Evolutionary conservation across 805 yeast species (phyloP).

Genomic region (Cyberlindnera amylophila): DNA sequence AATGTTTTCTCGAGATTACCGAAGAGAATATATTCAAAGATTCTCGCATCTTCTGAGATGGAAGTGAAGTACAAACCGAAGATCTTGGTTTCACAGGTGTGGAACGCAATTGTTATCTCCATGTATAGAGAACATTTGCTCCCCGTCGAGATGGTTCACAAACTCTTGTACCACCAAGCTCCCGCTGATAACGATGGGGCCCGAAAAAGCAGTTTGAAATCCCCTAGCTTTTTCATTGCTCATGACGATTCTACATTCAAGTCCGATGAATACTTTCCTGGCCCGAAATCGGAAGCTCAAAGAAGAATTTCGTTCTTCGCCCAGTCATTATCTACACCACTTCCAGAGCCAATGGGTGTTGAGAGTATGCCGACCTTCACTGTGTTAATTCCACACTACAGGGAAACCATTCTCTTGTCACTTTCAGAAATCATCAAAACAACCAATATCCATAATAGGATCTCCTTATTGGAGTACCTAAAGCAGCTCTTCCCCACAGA

Average conservation of each 20-base stretch:
- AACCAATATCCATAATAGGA: constrained; percentile 56
- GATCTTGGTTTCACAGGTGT: constrained; percentile 59
- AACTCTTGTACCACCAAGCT: constrained; percentile 48
- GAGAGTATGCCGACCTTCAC: constrained; percentile 78
- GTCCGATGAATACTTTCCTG: constrained; percentile 54
- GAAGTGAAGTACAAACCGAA: constrained; percentile 43
- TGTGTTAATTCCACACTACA: constrained; percentile 83
- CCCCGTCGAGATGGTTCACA: constrained; percentile 68
- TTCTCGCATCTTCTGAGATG: constrained; percentile 43
- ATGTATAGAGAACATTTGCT: constrained; percentile 80
- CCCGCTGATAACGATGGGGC: constrained; percentile 30
- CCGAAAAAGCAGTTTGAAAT: constrained; percentile 43
- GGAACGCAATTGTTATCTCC: constrained; percentile 82
- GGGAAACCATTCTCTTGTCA: constrained; percentile 74
- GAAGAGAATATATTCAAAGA: constrained; percentile 67
- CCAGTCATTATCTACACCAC: constrained; percentile 81
- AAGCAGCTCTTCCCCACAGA: constrained; percentile 68
- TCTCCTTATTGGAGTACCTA: constrained; percentile 79
- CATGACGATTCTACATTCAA: constrained; percentile 75
- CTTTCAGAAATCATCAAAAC: constrained; percentile 75
- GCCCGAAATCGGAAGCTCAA: constrained; percentile 66
- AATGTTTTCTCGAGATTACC: constrained; percentile 75
- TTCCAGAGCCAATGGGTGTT: constrained; percentile 65
- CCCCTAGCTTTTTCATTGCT: constrained; percentile 76
- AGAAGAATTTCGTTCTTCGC: constrained; percentile 86